A percentile compares a stretch with the other conserved stretches of the same genome.
These are phyloP conservation scores for Mucor saturninus DNA, from an alignment of 371 early-diverging fungal genomes.

Conservation along the genomic window DNA sequence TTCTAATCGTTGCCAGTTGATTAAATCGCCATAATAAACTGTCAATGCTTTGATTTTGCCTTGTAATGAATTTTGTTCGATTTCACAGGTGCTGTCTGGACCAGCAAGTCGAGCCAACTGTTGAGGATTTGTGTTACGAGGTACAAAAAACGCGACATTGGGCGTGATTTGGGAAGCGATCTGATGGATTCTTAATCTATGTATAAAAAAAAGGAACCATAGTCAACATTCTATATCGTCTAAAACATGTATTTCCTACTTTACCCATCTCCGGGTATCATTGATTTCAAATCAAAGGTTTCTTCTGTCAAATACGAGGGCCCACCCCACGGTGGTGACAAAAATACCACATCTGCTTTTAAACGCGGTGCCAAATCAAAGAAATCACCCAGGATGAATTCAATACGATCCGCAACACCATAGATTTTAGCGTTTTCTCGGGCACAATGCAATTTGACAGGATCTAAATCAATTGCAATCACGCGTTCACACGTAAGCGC, in stretches of 20 bases:
- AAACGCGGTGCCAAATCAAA: constrained; percentile 65
- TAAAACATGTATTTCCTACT: background rate
- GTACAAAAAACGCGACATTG: constrained; percentile 86
- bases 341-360: constrained; percentile 87
- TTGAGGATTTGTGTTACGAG: constrained; percentile 76
- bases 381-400: constrained; percentile 89
- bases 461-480: constrained; percentile 93
- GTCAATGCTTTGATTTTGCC: constrained; percentile 69
- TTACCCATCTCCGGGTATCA: constrained; percentile 82
- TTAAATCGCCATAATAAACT: constrained; percentile 75
- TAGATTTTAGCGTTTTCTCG: constrained; percentile 88
- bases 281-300: constrained; percentile 70
- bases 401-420: constrained; percentile 90
- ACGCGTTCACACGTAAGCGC: constrained; percentile 86
- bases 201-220: background rate
- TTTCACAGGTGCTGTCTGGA: constrained; percentile 63
- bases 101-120: constrained; percentile 58
- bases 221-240: background rate
- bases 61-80: constrained; percentile 71
- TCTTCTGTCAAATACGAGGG: constrained; percentile 43
- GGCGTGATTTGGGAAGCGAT: constrained; percentile 68
- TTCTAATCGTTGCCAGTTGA: constrained; percentile 25
- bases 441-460: constrained; percentile 80
- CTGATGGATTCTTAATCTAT: constrained; percentile 64
- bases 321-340: constrained; percentile 97